Evolutionary conservation across 2,329 filamentous ascomycete species (phyloP), one percentile per base, ranked within the genome.

Genomic region (Diaporthe caulivora): DNA sequence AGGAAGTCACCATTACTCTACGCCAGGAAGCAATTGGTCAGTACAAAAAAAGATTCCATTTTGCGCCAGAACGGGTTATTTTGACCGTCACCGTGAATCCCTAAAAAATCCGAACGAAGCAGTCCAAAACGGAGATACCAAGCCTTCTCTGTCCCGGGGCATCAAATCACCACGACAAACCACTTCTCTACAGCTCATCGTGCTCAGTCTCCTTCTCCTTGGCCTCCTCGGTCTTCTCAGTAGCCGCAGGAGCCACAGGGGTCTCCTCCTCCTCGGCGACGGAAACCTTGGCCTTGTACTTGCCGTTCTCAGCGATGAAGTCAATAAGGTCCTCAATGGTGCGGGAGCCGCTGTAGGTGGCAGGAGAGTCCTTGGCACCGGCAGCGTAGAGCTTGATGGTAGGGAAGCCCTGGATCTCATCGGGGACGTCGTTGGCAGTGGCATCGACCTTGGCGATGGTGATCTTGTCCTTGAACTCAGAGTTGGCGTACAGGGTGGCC

Each of bases 351-450:
- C 88, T 90, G 91, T 98, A 99, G 79, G 95, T 94, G 76, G 98
- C 85, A 74, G 97, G 94, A 78, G 91, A 87, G 81, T 90, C 89
- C 92, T 99, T 99, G 85, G 90, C 89, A 80, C 95, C 95, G 79
- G 97, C 97, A 77, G 94, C 91, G 93, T 92, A 99, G 78, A 99
- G 91, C 91, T 98, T 98, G 91, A 99, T 98, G 84, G 97, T 99
- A 73, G 97, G 97, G 93, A 99, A 99, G 77, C 97, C 97, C 85
- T 94, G 91, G 81, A 99, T 95, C 87, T 98, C 94, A 85, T 98
- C 96, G 73, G 97, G 97, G 73, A 98, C 94, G 80, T 99, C 97
- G 88, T 99, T 99, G 87, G 87, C 86, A 76, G 97, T 99, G 74
- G 97, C 97, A 82, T 99, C 97, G 78, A 99, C 93, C 93, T 99